Conservation (phyloP, 306 rosid species). For the Castanospermum australe region DNA sequence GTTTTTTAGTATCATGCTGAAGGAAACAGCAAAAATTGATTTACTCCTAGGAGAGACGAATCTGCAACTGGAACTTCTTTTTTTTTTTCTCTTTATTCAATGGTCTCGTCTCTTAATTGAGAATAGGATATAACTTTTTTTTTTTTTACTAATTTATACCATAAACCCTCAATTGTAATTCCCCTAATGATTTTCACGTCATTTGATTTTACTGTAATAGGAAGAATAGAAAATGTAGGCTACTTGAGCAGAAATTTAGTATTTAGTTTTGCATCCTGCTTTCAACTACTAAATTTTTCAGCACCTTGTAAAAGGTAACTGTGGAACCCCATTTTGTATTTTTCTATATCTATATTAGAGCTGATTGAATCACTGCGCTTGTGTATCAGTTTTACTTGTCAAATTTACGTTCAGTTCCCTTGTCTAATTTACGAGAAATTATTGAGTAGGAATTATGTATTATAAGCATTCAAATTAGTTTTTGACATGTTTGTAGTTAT, state of each 20-base stretch:
- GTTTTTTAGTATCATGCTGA: slow-evolving; percentile 17
- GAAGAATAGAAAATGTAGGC: slow-evolving; percentile 21
- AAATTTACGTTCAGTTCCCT: too few species aligned
- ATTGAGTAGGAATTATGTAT: too few species aligned
- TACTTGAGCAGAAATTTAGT: too few species aligned
- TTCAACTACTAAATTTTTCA: not conserved
- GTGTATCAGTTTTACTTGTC: too few species aligned
- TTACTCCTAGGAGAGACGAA: slow-evolving; percentile 22
- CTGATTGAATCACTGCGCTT: too few species aligned
- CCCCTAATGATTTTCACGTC: slow-evolving; percentile 17
- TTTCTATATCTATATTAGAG: too few species aligned
- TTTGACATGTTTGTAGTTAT: too few species aligned
- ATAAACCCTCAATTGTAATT: slow-evolving; percentile 56
- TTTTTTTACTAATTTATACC: slow-evolving; percentile 54
- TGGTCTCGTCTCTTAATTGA: slow-evolving; percentile 34
- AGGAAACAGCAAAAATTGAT: slow-evolving; percentile 35
- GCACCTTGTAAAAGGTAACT: not conserved
- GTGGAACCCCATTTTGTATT: too few species aligned
- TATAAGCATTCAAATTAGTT: too few species aligned
- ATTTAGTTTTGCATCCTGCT: too few species aligned
- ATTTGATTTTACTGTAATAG: slow-evolving; percentile 20
- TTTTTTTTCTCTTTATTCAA: too few species aligned
- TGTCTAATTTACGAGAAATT: too few species aligned
- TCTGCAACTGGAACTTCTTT: slow-evolving; percentile 42
- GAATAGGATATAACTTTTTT: slow-evolving; percentile 46